phyloP scores from a whole-genome alignment of 129 eudicot genomes.

The Oenanthe sinensis region DNA sequence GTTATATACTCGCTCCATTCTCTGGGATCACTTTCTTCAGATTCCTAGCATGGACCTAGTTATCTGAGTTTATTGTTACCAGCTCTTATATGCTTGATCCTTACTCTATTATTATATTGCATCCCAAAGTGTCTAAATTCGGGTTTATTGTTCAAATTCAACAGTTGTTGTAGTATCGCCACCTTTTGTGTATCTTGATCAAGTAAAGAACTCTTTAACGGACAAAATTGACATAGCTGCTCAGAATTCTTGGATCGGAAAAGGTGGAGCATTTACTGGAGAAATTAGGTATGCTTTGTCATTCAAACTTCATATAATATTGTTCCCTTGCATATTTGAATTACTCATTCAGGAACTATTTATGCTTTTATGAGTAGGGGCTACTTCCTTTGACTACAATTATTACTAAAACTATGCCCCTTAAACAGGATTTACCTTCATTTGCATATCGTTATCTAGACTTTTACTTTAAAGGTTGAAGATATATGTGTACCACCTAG shows the following conservation, averaged over 20 bases:
- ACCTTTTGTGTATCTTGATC: constrained; percentile 88
- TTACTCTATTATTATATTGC: constrained; percentile 10
- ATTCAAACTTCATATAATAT: neutral
- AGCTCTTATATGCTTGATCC: constrained; percentile 6
- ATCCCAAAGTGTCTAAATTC: constrained; percentile 8
- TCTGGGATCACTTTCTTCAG: neutral
- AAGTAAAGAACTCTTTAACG: constrained; percentile 75
- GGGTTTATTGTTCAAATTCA: constrained; percentile 10
- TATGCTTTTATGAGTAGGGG: neutral
- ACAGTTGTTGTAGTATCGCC: constrained; percentile 90
- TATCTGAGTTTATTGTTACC: neutral
- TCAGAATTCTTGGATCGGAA: constrained; percentile 97
- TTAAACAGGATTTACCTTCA: neutral
- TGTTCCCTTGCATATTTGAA: neutral
- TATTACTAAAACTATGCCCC: neutral
- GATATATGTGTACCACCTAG: neutral
- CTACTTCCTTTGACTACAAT: neutral
- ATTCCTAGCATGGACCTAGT: neutral
- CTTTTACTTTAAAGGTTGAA: neutral
- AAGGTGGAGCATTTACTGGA: constrained; percentile 97
- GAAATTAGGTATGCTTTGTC: constrained; percentile 68
- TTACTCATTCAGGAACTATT: neutral
- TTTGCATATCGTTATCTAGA: neutral
- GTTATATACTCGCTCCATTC: neutral
- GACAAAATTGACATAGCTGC: constrained; percentile 85